Evolutionary conservation across 768 basidiomycete genomes (phyloP).

Genomic region (Lepiota subincarnata): DNA sequence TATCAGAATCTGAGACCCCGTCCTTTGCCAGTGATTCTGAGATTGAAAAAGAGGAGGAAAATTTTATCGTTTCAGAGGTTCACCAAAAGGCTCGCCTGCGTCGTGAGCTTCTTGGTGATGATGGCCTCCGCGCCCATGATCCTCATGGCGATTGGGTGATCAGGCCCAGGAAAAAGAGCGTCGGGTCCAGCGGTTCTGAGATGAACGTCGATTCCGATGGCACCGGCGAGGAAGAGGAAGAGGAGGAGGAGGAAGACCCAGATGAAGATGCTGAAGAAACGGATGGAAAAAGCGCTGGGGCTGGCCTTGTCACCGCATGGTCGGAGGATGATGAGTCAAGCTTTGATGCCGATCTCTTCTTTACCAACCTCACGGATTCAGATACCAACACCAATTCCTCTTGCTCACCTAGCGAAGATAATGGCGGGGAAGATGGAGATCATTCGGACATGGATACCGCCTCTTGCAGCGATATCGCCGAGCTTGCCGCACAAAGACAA

Average conservation of each 20-base stretch:
- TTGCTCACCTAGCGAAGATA: constrained; percentile 11
- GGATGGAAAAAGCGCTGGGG: constrained; percentile 25
- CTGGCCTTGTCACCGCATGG: constrained; percentile 73
- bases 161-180: constrained; percentile 64
- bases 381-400: constrained; percentile 15
- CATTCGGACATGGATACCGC: constrained; percentile 32
- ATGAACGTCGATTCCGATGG: constrained; percentile 61
- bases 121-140: constrained; percentile 32
- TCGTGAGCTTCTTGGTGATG: constrained; percentile 57
- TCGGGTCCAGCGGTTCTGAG: constrained; percentile 57
- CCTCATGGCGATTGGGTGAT: constrained; percentile 54
- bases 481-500: constrained; percentile 25
- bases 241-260: constrained; percentile 36
- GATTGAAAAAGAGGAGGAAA: constrained; percentile 60
- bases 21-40: constrained; percentile 53
- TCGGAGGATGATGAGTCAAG: constrained; percentile 74
- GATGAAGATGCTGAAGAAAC: constrained; percentile 40
- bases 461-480: constrained; percentile 25
- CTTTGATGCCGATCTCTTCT: constrained; percentile 83
- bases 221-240: constrained; percentile 59
- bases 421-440: constrained; percentile 43
- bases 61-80: constrained; percentile 47
- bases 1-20: constrained; percentile 38
- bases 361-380: constrained; percentile 53
- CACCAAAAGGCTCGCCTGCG: constrained; percentile 50